These are phyloP conservation scores for Populus tomentosa DNA, from an alignment of 441 rosid species.

Conservation along the genomic window DNA sequence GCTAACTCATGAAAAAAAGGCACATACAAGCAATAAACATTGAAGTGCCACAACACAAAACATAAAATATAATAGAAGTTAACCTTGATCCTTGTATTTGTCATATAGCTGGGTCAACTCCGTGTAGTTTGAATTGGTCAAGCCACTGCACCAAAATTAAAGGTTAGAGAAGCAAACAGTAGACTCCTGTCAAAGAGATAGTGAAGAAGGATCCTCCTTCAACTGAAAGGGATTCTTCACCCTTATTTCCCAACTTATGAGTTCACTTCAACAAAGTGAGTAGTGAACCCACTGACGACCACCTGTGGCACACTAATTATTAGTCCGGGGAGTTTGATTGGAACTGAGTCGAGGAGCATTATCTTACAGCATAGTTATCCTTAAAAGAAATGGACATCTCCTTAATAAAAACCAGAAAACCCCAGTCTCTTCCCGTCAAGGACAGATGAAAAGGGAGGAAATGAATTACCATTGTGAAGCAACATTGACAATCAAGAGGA, in stretches of 20 bases:
- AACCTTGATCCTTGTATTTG: conserved; percentile 79
- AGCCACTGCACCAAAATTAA: conserved; percentile 52
- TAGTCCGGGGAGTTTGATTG: not conserved
- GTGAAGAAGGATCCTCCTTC: not conserved
- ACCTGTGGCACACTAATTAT: not conserved
- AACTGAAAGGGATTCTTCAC: not conserved
- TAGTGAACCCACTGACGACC: not conserved
- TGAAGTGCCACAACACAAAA: not conserved
- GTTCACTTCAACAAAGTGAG: not conserved
- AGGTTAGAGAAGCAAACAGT: not conserved
- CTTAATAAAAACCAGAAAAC: not conserved
- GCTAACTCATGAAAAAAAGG: not conserved
- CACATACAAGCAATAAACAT: not conserved
- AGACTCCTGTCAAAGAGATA: not conserved
- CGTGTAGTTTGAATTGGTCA: conserved; percentile 85
- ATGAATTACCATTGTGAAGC: conserved; percentile 86
- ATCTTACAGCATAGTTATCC: not conserved
- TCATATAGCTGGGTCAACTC: conserved; percentile 76
- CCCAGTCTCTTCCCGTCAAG: not conserved
- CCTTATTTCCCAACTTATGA: not conserved
- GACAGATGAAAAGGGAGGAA: not conserved
- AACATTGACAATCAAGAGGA: conserved; percentile 86
- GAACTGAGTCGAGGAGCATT: not conserved
- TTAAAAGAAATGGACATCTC: not conserved
- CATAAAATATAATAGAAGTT: not conserved